A percentile compares a stretch with the other conserved stretches of the same genome.
phyloP scores from a whole-genome alignment of 352 stramenopile species.

The Phytophthora fragariaefolia region DNA sequence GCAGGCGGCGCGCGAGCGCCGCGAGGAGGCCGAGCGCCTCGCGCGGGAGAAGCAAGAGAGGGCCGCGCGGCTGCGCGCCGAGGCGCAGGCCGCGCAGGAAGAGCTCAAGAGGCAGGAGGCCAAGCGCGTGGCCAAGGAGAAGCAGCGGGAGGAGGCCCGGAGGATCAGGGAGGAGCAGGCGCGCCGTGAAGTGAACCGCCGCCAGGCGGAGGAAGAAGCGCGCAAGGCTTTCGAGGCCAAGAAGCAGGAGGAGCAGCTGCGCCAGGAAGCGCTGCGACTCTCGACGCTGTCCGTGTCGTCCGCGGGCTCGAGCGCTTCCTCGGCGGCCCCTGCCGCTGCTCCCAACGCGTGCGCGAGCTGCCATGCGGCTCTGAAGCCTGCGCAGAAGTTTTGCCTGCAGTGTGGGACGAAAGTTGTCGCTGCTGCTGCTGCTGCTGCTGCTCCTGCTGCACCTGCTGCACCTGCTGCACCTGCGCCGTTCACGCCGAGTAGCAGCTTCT shows the following conservation, averaged over 20 bases:
- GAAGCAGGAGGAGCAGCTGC: conserved; percentile 65
- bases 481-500: conserved; percentile 26
- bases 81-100: conserved; percentile 60
- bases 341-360: conserved; percentile 35
- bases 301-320: conserved; percentile 7
- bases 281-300: conserved; percentile 40
- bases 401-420: conserved; percentile 56
- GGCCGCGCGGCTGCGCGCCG: conserved; percentile 61
- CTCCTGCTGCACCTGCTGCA: conserved; percentile 1
- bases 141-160: conserved; percentile 55
- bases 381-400: conserved; percentile 77
- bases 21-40: conserved; percentile 64
- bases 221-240: conserved; percentile 69
- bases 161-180: conserved; percentile 65
- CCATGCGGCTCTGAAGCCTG: conserved; percentile 25
- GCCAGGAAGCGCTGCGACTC: conserved; percentile 57
- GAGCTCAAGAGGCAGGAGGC: conserved; percentile 69
- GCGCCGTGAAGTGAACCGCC: conserved; percentile 67
- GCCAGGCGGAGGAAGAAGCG: conserved; percentile 65
- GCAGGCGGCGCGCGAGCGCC: conserved; percentile 53
- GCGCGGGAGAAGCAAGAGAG: conserved; percentile 60
- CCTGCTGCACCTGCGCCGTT: conserved; percentile 8
- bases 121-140: conserved; percentile 48
- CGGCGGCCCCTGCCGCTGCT: not conserved
- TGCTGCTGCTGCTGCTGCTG: conserved; percentile 1